Percentiles rank a stretch among this genome's conserved stretches.
Conservation (phyloP, 2,329 filamentous ascomycete species). For the Phialocephala subalpina region DNA sequence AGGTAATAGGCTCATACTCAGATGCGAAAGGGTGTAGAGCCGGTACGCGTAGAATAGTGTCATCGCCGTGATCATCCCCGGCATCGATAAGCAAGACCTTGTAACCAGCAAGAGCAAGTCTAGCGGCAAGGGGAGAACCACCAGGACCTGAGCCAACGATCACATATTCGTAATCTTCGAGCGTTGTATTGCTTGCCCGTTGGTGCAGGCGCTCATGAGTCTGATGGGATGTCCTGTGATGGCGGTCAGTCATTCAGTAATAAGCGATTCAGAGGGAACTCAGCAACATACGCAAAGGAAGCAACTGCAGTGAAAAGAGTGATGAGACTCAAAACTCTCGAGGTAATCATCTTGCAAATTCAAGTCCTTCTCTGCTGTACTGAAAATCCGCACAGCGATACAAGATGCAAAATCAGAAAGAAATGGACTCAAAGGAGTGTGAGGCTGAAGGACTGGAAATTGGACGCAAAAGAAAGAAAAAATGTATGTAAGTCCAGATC, state of each 20-base stretch:
- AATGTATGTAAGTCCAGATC: too few species aligned
- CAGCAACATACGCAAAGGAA: neutral
- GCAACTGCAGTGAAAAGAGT: neutral
- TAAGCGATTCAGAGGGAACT: neutral
- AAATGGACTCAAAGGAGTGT: too few species aligned
- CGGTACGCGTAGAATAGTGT: conserved; percentile 55
- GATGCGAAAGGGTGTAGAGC: conserved; percentile 54
- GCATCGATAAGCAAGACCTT: conserved; percentile 60
- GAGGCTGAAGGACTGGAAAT: too few species aligned
- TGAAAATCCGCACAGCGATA: neutral
- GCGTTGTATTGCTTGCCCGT: neutral
- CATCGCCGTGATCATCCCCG: conserved; percentile 56
- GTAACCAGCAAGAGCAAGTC: conserved; percentile 60
- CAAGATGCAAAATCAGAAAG: neutral
- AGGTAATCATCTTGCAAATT: neutral
- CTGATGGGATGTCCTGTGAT: neutral
- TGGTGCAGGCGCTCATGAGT: neutral
- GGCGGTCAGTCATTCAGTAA: neutral
- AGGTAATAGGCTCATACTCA: conserved; percentile 55
- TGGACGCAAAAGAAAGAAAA: too few species aligned
- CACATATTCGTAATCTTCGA: conserved; percentile 6
- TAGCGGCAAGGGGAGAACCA: conserved; percentile 57
- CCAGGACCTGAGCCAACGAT: conserved; percentile 61
- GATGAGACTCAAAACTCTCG: neutral
- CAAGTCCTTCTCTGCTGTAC: neutral